phyloP scores from a whole-genome alignment of 148 eudicot species.

The Chenopodium quinoa region DNA sequence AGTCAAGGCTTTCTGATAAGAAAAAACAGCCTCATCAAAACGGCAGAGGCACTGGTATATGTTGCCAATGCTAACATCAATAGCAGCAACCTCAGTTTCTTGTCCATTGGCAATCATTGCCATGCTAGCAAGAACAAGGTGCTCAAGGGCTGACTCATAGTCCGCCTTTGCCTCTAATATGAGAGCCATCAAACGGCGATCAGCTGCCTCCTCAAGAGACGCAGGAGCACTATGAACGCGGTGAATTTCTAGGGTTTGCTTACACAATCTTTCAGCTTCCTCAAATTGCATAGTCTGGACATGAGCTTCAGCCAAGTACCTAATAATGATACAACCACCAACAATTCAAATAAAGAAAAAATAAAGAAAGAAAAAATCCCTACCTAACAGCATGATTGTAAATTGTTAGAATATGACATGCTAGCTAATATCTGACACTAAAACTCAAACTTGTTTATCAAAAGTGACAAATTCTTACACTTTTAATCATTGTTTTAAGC shows the following conservation, averaged over 20 bases:
- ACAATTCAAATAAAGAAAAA: background rate
- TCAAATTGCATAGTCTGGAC: slow-evolving; percentile 98
- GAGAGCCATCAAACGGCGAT: slow-evolving; percentile 97
- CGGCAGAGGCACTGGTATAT: slow-evolving; percentile 73
- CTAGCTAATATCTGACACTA: slow-evolving; percentile 3
- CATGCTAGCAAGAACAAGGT: slow-evolving; percentile 97
- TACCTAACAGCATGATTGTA: background rate
- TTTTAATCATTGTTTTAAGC: background rate
- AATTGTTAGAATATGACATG: slow-evolving; percentile 1
- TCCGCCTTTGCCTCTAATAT: slow-evolving; percentile 94
- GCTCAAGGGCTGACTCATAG: slow-evolving; percentile 87
- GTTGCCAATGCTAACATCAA: slow-evolving; percentile 93
- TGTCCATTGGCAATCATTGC: slow-evolving; percentile 98
- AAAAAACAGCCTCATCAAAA: slow-evolving; percentile 88
- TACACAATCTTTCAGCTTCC: slow-evolving; percentile 80
- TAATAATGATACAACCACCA: slow-evolving; percentile 27
- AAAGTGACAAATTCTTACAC: slow-evolving; percentile 1
- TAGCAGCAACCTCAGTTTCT: slow-evolving; percentile 90
- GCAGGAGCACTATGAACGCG: slow-evolving; percentile 91
- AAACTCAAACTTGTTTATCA: background rate
- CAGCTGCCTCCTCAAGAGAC: slow-evolving; percentile 96
- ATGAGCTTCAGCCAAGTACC: slow-evolving; percentile 96
- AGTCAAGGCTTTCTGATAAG: slow-evolving; percentile 93
- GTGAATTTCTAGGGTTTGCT: slow-evolving; percentile 90
- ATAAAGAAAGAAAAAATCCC: background rate